Conservation (phyloP, 768 basidiomycete species). For the Kwoniella europaea region DNA sequence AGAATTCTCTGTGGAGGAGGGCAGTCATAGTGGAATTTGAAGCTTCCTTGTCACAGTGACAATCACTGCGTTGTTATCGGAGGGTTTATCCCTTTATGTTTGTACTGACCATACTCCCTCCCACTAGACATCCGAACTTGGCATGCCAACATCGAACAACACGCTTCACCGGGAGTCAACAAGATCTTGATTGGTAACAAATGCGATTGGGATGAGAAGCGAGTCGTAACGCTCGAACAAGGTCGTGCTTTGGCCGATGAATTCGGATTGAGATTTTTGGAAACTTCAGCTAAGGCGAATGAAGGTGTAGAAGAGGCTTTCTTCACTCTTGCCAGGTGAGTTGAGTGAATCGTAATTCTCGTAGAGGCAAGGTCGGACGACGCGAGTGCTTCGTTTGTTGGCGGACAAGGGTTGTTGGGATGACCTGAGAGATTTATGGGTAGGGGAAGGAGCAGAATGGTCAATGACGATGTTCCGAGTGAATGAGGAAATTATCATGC, state of each 20-base stretch:
- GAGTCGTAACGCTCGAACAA: constrained; percentile 86
- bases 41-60: too few relatives aligned
- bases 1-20: background rate
- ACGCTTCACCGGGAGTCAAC: constrained; percentile 98
- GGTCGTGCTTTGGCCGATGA: constrained; percentile 90
- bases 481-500: too few relatives aligned
- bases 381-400: too few relatives aligned
- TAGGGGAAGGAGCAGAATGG: too few relatives aligned
- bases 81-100: too few relatives aligned
- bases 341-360: constrained; percentile 21
- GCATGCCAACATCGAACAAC: constrained; percentile 97
- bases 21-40: background rate
- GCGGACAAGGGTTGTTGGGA: too few relatives aligned
- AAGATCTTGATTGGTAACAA: constrained; percentile 99
- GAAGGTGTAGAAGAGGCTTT: constrained; percentile 99
- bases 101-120: background rate
- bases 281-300: constrained; percentile 96
- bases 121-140: constrained; percentile 90
- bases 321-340: constrained; percentile 91
- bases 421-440: too few relatives aligned
- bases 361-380: too few relatives aligned
- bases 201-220: constrained; percentile 97
- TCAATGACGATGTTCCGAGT: too few relatives aligned
- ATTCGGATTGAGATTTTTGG: constrained; percentile 94
- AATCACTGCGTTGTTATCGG: too few relatives aligned